Percentiles rank a stretch among this genome's conserved stretches.
Evolutionary conservation across 768 basidiomycete genomes (phyloP).

Genomic region (Coprinellus micaceus): DNA sequence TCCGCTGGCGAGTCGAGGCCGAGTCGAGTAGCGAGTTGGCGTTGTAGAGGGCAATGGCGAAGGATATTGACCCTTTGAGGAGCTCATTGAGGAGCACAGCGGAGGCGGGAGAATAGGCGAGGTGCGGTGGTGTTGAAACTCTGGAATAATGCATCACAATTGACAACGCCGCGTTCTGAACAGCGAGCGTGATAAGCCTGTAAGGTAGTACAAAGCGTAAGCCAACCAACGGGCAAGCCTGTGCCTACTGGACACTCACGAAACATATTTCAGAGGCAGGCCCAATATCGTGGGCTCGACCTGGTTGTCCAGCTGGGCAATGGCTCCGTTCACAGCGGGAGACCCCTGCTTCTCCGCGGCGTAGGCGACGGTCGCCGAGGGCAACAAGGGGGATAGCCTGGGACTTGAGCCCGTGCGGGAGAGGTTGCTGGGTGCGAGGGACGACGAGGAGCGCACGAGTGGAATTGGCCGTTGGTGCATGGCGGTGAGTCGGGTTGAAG

Average conservation of each 20-base stretch:
- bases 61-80: constrained; percentile 85
- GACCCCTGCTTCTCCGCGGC: constrained; percentile 35
- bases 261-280: constrained; percentile 75
- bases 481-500: background rate
- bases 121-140: constrained; percentile 63
- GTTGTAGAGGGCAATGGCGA: constrained; percentile 81
- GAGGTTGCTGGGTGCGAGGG: constrained; percentile 32
- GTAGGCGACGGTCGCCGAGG: constrained; percentile 41
- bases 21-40: constrained; percentile 23
- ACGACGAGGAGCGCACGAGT: constrained; percentile 51
- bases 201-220: too few species aligned
- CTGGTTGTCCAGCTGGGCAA: constrained; percentile 26
- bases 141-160: constrained; percentile 98
- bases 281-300: constrained; percentile 60
- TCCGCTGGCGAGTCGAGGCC: constrained; percentile 13
- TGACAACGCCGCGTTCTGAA: constrained; percentile 88
- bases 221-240: too few species aligned
- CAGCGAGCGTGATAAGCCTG: constrained; percentile 78
- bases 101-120: constrained; percentile 84
- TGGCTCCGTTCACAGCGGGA: constrained; percentile 27
- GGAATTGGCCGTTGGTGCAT: constrained; percentile 65
- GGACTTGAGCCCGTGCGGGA: constrained; percentile 34
- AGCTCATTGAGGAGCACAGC: constrained; percentile 95
- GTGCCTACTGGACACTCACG: constrained; percentile 45
- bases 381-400: constrained; percentile 48